A percentile compares a stretch with the other conserved stretches of the same genome.
These are phyloP conservation scores for Scheffersomyces ergatensis DNA, from an alignment of 805 yeast genomes.

Conservation along the genomic window DNA sequence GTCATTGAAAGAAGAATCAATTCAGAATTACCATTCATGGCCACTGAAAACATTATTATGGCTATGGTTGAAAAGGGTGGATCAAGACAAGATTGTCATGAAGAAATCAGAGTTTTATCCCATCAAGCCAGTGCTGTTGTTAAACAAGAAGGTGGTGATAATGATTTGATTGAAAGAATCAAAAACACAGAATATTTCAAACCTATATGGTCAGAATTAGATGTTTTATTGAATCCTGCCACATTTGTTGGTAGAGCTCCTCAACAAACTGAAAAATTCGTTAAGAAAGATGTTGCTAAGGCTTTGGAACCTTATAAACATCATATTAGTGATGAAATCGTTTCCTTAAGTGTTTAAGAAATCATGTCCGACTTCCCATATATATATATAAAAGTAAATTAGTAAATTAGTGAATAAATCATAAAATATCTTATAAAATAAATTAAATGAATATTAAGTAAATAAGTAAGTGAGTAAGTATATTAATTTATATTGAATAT, in stretches of 20 bases:
- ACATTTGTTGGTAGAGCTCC: conserved; percentile 99
- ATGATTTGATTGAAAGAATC: conserved; percentile 89
- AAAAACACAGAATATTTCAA: conserved; percentile 73
- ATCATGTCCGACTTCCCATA: too few species aligned
- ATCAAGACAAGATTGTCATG: conserved; percentile 97
- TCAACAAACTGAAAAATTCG: conserved; percentile 92
- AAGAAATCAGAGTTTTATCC: conserved; percentile 91
- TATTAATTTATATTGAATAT: too few species aligned
- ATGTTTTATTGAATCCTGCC: conserved; percentile 76
- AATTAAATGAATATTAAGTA: too few species aligned
- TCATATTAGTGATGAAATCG: conserved; percentile 62
- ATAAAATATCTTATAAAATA: too few species aligned
- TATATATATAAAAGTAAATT: too few species aligned
- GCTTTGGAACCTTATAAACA: conserved; percentile 72
- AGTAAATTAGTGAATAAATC: too few species aligned
- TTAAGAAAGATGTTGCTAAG: conserved; percentile 75
- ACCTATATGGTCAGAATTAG: conserved; percentile 88
- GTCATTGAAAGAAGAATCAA: conserved; percentile 95
- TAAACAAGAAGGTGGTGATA: conserved; percentile 97
- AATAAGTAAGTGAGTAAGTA: too few species aligned
- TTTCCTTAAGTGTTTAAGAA: conserved; percentile 76
- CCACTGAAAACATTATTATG: conserved; percentile 98
- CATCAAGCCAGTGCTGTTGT: conserved; percentile 98
- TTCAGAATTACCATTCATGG: conserved; percentile 98
- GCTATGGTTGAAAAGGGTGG: conserved; percentile 99